Conservation (phyloP, 2,329 filamentous ascomycete genomes). For the Phialocephala sp. region DNA sequence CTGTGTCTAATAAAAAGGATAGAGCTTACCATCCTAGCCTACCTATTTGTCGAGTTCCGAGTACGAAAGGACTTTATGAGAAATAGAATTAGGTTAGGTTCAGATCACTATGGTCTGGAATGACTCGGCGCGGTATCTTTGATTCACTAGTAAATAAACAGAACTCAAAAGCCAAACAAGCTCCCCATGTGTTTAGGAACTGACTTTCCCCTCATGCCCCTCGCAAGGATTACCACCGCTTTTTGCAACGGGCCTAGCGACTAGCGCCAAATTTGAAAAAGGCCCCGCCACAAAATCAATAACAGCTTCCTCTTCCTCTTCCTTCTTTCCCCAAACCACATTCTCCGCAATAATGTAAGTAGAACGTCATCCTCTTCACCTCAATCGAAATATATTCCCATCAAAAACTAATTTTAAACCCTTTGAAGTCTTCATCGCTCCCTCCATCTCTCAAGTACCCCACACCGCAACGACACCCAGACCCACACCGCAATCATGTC, state of each 20-base stretch:
- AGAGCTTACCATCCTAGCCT: not conserved
- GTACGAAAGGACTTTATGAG: not conserved
- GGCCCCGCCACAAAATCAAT: conserved; percentile 19
- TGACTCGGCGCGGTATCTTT: not conserved
- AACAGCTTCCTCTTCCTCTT: conserved; percentile 4
- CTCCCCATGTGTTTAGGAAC: not conserved
- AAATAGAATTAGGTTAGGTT: not conserved
- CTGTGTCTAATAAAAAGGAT: conserved; percentile 3
- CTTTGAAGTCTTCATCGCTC: conserved; percentile 2
- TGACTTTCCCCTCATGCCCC: not conserved
- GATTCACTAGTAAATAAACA: not conserved
- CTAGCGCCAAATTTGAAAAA: conserved; percentile 15
- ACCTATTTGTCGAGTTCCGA: not conserved
- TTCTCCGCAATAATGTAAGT: conserved; percentile 17
- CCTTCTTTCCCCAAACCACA: conserved; percentile 14
- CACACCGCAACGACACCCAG: conserved; percentile 26
- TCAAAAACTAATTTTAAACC: not conserved
- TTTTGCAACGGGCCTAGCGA: not conserved
- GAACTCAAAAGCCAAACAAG: not conserved
- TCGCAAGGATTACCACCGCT: not conserved
- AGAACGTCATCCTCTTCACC: not conserved
- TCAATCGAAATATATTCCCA: not conserved
- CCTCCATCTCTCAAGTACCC: conserved; percentile 12
- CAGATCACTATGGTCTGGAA: not conserved
- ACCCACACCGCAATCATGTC: conserved; percentile 41